phyloP scores from a whole-genome alignment of 2,329 filamentous ascomycete species.

The Ophiostoma sp. region DNA sequence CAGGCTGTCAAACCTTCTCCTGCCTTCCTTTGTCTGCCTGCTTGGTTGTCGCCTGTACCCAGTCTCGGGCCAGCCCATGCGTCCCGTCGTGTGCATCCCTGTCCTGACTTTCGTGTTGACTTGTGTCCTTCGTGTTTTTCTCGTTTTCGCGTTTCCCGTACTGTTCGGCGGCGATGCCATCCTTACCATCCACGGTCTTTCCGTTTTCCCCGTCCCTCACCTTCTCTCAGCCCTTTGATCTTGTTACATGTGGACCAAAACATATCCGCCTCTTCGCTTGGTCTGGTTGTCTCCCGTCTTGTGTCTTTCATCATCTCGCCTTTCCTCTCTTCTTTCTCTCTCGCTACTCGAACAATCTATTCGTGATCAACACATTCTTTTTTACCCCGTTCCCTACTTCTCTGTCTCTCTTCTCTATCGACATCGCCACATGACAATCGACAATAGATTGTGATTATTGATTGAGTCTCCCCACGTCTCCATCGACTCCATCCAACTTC shows the following conservation, averaged over 20 bases:
- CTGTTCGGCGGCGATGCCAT: neutral
- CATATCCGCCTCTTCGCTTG: constrained; percentile 7
- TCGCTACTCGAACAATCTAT: neutral
- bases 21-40: neutral
- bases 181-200: neutral
- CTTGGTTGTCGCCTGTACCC: neutral
- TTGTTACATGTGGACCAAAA: constrained; percentile 1
- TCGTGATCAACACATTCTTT: neutral
- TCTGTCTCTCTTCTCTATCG: neutral
- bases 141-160: neutral
- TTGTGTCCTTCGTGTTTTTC: neutral
- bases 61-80: neutral
- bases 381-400: neutral
- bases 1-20: neutral
- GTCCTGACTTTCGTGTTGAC: neutral
- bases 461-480: neutral
- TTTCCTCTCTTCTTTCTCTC: neutral
- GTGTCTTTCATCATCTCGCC: neutral
- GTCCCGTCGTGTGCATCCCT: neutral
- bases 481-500: neutral
- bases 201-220: neutral
- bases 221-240: neutral
- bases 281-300: constrained; percentile 1
- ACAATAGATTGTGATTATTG: neutral
- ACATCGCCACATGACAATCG: neutral